Percentiles rank a stretch among this genome's conserved stretches.
Evolutionary conservation across 2,329 filamentous ascomycete species (phyloP).

Genomic region (Cryphonectria japonica): DNA sequence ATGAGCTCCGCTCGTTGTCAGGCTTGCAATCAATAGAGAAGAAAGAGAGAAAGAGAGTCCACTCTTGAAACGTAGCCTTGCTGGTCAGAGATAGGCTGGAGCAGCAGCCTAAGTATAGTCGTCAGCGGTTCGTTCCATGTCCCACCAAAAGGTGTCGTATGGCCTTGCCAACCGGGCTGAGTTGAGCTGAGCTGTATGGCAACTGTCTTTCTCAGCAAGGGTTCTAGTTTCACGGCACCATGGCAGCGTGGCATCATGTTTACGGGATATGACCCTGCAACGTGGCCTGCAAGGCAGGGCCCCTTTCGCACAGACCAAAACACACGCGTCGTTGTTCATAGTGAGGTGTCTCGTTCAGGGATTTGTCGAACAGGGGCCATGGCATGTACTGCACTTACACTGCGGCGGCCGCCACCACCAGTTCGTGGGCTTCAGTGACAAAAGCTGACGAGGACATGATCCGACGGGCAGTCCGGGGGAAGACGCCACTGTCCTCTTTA

Average conservation of each 20-base stretch:
- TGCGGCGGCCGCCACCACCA: not conserved
- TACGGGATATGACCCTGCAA: not conserved
- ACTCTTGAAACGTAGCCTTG: not conserved
- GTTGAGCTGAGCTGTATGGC: not conserved
- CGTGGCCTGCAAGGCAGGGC: slow-evolving; percentile 2
- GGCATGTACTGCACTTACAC: not conserved
- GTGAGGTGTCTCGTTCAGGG: not conserved
- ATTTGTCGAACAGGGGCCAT: not conserved
- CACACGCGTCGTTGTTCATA: not conserved
- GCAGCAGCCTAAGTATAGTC: not conserved
- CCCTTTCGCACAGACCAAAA: slow-evolving; percentile 1
- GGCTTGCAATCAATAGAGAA: not conserved
- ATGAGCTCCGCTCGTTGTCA: not conserved
- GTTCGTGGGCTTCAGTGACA: not conserved
- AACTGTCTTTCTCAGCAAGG: not conserved
- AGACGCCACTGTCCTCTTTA: not conserved
- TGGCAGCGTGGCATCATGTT: not conserved
- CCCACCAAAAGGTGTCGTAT: not conserved
- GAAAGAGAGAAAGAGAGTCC: not conserved
- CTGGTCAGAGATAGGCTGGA: not conserved
- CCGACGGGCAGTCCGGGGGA: not conserved
- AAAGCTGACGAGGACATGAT: not conserved
- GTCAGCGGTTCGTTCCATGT: not conserved
- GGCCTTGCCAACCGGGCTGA: not conserved
- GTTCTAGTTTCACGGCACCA: not conserved